These are phyloP conservation scores for Penicillium bialowiezense DNA, from an alignment of 495 filamentous ascomycete species.

Conservation along the genomic window DNA sequence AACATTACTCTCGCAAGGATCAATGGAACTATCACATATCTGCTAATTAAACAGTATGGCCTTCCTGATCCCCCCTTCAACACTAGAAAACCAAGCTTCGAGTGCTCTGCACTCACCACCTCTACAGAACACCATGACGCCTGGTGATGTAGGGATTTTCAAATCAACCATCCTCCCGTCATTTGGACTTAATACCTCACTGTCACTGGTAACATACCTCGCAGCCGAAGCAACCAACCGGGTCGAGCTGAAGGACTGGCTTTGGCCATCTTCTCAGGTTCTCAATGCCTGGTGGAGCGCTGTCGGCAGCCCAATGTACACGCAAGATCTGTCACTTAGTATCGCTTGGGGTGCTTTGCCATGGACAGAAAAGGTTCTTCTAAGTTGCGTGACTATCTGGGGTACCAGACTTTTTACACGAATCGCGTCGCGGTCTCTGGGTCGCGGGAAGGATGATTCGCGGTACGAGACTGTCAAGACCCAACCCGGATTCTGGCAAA, in stretches of 20 bases:
- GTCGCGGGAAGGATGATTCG: constrained; percentile 51
- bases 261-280: constrained; percentile 54
- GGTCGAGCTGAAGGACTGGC: constrained; percentile 55
- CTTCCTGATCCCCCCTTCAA: constrained; percentile 2
- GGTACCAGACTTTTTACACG: constrained; percentile 52
- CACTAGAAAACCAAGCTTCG: constrained; percentile 2
- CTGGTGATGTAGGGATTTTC: constrained; percentile 42
- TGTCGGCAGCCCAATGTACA: constrained; percentile 42
- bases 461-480: constrained; percentile 50
- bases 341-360: constrained; percentile 42
- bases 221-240: constrained; percentile 45
- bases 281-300: constrained; percentile 59
- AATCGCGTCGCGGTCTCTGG: constrained; percentile 39
- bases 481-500: constrained; percentile 52
- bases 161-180: constrained; percentile 51
- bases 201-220: constrained; percentile 46
- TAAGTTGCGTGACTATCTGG: constrained; percentile 54
- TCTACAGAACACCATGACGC: background rate
- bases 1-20: no score
- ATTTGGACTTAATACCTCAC: constrained; percentile 40
- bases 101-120: background rate
- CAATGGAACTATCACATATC: background rate
- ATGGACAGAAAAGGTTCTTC: constrained; percentile 50
- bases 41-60: background rate
- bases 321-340: constrained; percentile 33